Base-by-base conservation (phyloP, 2,329 filamentous ascomycete species). In the Pezicula rhizophila region DNA sequence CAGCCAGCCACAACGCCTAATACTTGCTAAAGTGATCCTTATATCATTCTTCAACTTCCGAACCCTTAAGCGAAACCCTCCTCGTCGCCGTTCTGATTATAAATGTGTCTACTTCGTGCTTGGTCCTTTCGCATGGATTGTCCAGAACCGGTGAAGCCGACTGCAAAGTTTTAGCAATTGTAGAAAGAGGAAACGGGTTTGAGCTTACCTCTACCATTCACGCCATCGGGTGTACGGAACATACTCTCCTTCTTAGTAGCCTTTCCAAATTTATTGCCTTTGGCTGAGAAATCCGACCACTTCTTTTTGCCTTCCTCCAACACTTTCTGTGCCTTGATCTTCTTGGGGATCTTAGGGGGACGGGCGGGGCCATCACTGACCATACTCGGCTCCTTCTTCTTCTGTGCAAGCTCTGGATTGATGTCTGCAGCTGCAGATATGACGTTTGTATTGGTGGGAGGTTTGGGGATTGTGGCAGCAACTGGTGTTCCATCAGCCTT, bases 121-220 rank as follows among this genome's bases (percentile, higher is more conserved):
- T 82, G 81, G 65, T 96, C 93, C 69, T 96, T 96, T 60, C 90
- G 87, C 93, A 97, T 97, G 57, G 86, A 79, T 69, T 96, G 89
- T 51, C 93, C 93, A 47, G 91, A 96, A 53, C 93, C 93, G 8
- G 89, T 96, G 64, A 99, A 96, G 31, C 93, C 93, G 63, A 99
- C 93, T 96, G 57, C 6, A 52, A 17, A 41, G 50, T 47, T 62
- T 71, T 60, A 69, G 66, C 47, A 45, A n/a, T 26, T 11, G 33
- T 31, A 18, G 12, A 20, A 31, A 42, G n/a, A 45, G 14, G 25
- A 23, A 43, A 33, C 46, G 28, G n/a, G 18, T 14, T 23, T 33
- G 25, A 39, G 39, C 77, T 58, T 72, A 95, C 91, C 91, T 85
- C 90, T 81, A 50, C 87, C 91, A 61, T 89, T 80, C 20, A 93